Percentiles rank a stretch among this genome's conserved stretches.
phyloP scores from a whole-genome alignment of 2,329 filamentous ascomycete species.

The Colletotrichum simmondsii region DNA sequence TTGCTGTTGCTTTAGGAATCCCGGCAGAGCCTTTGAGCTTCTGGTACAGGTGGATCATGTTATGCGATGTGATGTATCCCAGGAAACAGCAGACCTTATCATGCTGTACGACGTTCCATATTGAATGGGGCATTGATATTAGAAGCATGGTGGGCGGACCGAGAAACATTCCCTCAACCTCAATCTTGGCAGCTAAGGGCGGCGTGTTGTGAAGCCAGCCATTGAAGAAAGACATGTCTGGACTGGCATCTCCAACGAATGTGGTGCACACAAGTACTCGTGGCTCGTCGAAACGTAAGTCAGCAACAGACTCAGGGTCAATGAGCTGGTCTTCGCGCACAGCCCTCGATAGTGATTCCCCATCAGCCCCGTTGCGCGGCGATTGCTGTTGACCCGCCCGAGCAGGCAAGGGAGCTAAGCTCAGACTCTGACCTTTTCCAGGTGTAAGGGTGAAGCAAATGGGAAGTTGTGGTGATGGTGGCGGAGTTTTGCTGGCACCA shows the following conservation, averaged over 20 bases:
- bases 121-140: slow-evolving; percentile 72
- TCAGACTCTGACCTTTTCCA: slow-evolving; percentile 62
- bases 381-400: slow-evolving; percentile 44
- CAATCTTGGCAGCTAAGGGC: slow-evolving; percentile 65
- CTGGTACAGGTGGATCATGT: slow-evolving; percentile 73
- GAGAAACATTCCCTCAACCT: slow-evolving; percentile 75
- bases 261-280: slow-evolving; percentile 75
- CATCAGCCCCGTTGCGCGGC: slow-evolving; percentile 37
- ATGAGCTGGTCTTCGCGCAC: slow-evolving; percentile 54
- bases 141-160: slow-evolving; percentile 74
- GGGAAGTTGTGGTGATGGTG: slow-evolving; percentile 52
- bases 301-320: slow-evolving; percentile 59
- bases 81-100: slow-evolving; percentile 75
- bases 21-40: slow-evolving; percentile 62
- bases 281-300: slow-evolving; percentile 70
- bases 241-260: slow-evolving; percentile 72
- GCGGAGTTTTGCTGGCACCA: slow-evolving; percentile 50
- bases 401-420: slow-evolving; percentile 59
- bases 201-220: slow-evolving; percentile 73
- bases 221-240: slow-evolving; percentile 74
- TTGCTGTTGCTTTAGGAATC: slow-evolving; percentile 56
- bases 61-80: slow-evolving; percentile 74
- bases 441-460: slow-evolving; percentile 67
- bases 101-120: slow-evolving; percentile 73
- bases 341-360: slow-evolving; percentile 34